Percentiles rank a stretch among this genome's conserved stretches.
Evolutionary conservation across 169 alveolate species (phyloP).

Genomic region (Eimeria acervulina): DNA sequence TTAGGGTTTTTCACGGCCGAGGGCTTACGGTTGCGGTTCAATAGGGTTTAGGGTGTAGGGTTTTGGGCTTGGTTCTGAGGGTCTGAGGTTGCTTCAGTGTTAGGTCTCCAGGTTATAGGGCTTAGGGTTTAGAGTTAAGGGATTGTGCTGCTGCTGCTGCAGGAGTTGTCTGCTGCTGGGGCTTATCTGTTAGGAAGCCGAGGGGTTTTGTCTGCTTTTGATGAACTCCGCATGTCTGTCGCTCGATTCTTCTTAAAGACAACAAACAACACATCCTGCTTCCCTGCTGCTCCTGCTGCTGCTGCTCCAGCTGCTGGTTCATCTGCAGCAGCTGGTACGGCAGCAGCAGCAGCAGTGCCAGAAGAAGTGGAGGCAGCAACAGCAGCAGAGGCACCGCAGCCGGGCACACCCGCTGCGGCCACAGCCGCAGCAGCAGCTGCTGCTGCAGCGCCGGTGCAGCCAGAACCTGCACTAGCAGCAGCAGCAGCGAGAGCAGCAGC

Average conservation of each 20-base stretch:
- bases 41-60: neutral
- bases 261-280: neutral
- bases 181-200: constrained; percentile 69
- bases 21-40: neutral
- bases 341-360: constrained; percentile 43
- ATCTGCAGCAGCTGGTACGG: neutral
- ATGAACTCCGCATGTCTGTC: constrained; percentile 73
- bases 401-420: neutral
- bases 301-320: neutral
- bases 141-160: neutral
- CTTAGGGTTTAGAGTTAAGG: neutral
- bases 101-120: neutral
- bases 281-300: neutral
- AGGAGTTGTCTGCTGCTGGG: constrained; percentile 79
- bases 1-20: neutral
- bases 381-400: constrained; percentile 35
- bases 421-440: neutral
- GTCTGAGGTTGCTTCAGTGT: too few species aligned
- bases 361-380: constrained; percentile 3
- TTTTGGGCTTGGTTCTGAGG: neutral
- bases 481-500: constrained; percentile 12
- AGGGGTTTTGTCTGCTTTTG: constrained; percentile 72
- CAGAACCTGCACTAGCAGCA: neutral
- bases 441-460: too few species aligned
- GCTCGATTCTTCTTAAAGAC: constrained; percentile 78